Base-by-base conservation (phyloP, 805 yeast genomes). In the Helenozyma rhizophorensis region DNA sequence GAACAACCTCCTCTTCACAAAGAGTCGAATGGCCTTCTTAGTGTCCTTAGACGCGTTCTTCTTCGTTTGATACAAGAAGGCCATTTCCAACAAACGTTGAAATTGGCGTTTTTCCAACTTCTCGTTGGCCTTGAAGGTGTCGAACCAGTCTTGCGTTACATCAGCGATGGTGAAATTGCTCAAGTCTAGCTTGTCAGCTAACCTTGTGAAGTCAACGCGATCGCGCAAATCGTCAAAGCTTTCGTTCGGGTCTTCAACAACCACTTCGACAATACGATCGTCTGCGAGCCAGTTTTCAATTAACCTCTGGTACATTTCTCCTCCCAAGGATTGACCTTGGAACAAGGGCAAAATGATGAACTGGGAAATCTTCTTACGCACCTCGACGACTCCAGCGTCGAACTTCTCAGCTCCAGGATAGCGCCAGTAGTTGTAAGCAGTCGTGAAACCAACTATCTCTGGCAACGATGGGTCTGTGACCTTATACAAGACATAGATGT, bases 191-290 rank as follows among this genome's bases (percentile, higher is more conserved):
- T 28, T 14, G 13, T 18, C 34, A n/a, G 32, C 19, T 32, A 47
- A 28, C 28, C 61, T 38, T n/a, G 34, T 30, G 44, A 87, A 64
- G 51, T 93, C 97, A 42, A 79, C 72, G 21, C 90, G 65, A 53
- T 93, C 97, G 37, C 98, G 71, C 45, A 93, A 64, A 51, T 85
- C 94, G 52, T 93, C 98, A 60, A 93, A 90, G 22, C 78, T 76
- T 53, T 88, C 96, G 51, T 83, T 84, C 3, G 97, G 97, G 54
- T 93, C 98, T 54, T 93, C 97, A 4, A 93, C 87, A 0, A 90
- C 86, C 24, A 93, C 71, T 47, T 89, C 95, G 21, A 62, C 58
- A 15, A 88, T 76, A 2, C 50, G 39, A 0, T 54, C 49, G 42
- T 84, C 83, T 0, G 50, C 43, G 3, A 66, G 45, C 83, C 95